Evolutionary conservation across 2,329 filamentous ascomycete genomes (phyloP), one percentile per base, ranked within the genome.

Genomic region (Pseudogymnoascus sp.): DNA sequence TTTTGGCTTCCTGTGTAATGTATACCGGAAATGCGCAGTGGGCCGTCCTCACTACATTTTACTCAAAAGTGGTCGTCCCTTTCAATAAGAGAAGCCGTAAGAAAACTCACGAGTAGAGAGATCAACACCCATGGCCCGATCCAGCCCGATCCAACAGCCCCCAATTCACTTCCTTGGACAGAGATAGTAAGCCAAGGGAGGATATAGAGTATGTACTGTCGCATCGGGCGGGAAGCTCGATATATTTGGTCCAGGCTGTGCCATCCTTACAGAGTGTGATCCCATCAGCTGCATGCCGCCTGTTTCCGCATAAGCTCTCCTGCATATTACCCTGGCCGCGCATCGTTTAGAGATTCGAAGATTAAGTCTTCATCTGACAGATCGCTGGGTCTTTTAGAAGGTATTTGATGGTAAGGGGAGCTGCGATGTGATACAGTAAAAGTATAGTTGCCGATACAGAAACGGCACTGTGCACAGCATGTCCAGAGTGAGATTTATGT

Each of bases 251-350:
- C 26, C 51, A 57, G 51, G 51, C 51, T 57, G 51, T 18, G 51
- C 51, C 51, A 57, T 57, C 51, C 51, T 8, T 57, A 57, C 51
- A 34, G 29, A 34, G 51, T 16, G 29, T 57, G 51, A 57, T 57
- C 51, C 29, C 51, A 57, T 57, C 51, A 57, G 51, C 51, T 57
- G 51, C 51, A 57, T 34, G 29, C 26, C n/a, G 51, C 51, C 51
- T 57, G 51, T 57, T 57, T 57, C 51, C 51, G 29, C 51, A 34
- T 57, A 34, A 57, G 51, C 51, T 57, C 51, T 57, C 51, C 51
- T 34, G 51, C 51, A 57, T 57, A 34, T 18, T 12, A 57, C 51
- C 51, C 51, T 34, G 26, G 51, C n/a, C 8, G 51, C 51, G 10
- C 51, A 57, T 57, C 47, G n/a, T 57, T 18, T 57, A 16, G 47